These are phyloP conservation scores for Scortechinia acanthostroma DNA, from an alignment of 2,329 filamentous ascomycete species.

Conservation along the genomic window DNA sequence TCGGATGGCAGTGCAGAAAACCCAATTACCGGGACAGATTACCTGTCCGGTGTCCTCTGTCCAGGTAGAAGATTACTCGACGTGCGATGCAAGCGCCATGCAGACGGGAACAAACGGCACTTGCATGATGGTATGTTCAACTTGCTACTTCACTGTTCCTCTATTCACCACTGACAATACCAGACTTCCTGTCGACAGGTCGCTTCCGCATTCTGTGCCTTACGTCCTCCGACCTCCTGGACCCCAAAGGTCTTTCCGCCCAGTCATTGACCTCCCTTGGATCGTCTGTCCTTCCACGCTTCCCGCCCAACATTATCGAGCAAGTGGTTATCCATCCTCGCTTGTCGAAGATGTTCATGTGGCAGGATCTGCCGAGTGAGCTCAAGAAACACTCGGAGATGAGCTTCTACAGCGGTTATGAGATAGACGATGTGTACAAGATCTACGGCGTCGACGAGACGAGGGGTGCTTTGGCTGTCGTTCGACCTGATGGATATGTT, in stretches of 20 bases:
- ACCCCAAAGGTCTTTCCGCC: slow-evolving; percentile 5
- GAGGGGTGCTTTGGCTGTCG: slow-evolving; percentile 7
- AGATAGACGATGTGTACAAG: slow-evolving; percentile 8
- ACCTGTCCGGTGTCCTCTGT: slow-evolving; percentile 12
- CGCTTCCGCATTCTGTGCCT: slow-evolving; percentile 13
- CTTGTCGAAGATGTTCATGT: slow-evolving; percentile 7
- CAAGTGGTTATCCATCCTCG: slow-evolving; percentile 9
- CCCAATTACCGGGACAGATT: slow-evolving; percentile 6
- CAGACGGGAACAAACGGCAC: slow-evolving; percentile 13
- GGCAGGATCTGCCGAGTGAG: slow-evolving; percentile 9
- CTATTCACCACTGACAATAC: slow-evolving; percentile 3
- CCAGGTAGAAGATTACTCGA: slow-evolving; percentile 14
- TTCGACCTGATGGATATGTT: slow-evolving; percentile 13
- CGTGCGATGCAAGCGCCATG: slow-evolving; percentile 12
- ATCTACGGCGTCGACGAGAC: slow-evolving; percentile 8
- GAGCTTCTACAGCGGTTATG: slow-evolving; percentile 9
- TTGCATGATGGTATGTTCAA: slow-evolving; percentile 14
- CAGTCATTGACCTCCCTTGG: slow-evolving; percentile 6
- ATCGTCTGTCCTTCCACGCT: slow-evolving; percentile 6
- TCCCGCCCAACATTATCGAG: slow-evolving; percentile 8
- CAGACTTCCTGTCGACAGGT: slow-evolving; percentile 13
- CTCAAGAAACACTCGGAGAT: slow-evolving; percentile 8
- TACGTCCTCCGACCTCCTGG: slow-evolving; percentile 9
- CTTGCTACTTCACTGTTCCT: neutral
- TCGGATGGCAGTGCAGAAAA: neutral